Evolutionary conservation across 345 rosid species (phyloP).

Genomic region (Lagerstroemia speciosa): DNA sequence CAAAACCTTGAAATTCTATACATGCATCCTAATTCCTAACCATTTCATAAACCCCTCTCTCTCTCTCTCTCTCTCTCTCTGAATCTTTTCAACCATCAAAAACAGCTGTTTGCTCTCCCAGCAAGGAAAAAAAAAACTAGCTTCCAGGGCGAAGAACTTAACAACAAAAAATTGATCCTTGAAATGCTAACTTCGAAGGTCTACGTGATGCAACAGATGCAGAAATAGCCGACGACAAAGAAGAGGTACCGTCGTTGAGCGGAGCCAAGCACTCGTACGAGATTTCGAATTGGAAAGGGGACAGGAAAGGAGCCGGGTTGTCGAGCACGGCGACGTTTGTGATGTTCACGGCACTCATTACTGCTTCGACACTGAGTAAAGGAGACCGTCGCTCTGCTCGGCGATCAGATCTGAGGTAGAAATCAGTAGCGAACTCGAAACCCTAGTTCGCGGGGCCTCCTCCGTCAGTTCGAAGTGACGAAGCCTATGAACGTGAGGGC

Average conservation of each 20-base stretch:
- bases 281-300: constrained; percentile 94
- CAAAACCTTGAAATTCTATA: not conserved
- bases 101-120: not conserved
- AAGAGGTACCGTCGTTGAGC: constrained; percentile 72
- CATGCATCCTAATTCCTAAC: not conserved
- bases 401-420: not conserved
- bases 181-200: too few species aligned
- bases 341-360: constrained; percentile 15
- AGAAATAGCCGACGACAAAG: not conserved
- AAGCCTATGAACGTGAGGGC: not conserved
- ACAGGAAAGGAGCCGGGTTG: constrained; percentile 76
- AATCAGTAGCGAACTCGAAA: not conserved
- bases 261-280: constrained; percentile 93
- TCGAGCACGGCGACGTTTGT: constrained; percentile 88
- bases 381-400: not conserved
- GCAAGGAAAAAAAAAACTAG: not conserved
- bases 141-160: not conserved
- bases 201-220: not conserved
- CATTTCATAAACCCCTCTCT: not conserved
- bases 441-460: not conserved
- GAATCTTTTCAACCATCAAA: not conserved
- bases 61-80: too few species aligned
- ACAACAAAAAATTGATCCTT: not conserved
- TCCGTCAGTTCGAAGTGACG: not conserved
- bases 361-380: not conserved